Evolutionary conservation across 306 rosid genomes (phyloP).

Genomic region (Pterocarpus macrocarpus): DNA sequence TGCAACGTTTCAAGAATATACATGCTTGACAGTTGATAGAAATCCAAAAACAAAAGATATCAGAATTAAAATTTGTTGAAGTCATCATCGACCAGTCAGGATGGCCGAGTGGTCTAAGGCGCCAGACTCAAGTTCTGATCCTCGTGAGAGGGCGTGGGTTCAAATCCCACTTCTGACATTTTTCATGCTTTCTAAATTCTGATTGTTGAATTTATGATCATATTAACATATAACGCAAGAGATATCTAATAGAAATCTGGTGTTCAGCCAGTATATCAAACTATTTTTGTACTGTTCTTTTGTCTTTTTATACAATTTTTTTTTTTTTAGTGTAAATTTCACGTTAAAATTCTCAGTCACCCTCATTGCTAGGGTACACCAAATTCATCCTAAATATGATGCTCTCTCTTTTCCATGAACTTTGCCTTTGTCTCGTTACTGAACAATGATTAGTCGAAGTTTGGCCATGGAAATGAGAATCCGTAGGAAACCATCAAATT

Average conservation of each 20-base stretch:
- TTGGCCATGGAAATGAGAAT: neutral
- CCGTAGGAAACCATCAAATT: neutral
- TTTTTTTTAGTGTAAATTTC: neutral
- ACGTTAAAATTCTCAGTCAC: neutral
- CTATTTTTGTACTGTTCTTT: neutral
- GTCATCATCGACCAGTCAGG: neutral
- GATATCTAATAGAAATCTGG: neutral
- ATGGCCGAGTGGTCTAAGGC: conserved; percentile 56
- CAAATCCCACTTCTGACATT: conserved; percentile 44
- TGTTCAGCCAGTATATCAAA: neutral
- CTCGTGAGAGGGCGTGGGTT: conserved; percentile 48
- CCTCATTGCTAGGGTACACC: neutral
- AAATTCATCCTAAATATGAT: neutral
- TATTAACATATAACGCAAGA: no score
- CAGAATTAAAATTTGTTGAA: no score
- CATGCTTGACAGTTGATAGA: no score
- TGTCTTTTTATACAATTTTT: neutral
- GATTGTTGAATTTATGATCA: no score
- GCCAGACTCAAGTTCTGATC: conserved; percentile 54
- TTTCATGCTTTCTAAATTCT: neutral
- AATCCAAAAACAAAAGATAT: no score
- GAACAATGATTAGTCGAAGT: no score
- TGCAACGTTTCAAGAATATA: no score
- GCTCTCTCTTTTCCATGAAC: no score
- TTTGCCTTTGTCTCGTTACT: no score